Conservation (phyloP, 495 filamentous ascomycete species). For the Lichina pygmaea region DNA sequence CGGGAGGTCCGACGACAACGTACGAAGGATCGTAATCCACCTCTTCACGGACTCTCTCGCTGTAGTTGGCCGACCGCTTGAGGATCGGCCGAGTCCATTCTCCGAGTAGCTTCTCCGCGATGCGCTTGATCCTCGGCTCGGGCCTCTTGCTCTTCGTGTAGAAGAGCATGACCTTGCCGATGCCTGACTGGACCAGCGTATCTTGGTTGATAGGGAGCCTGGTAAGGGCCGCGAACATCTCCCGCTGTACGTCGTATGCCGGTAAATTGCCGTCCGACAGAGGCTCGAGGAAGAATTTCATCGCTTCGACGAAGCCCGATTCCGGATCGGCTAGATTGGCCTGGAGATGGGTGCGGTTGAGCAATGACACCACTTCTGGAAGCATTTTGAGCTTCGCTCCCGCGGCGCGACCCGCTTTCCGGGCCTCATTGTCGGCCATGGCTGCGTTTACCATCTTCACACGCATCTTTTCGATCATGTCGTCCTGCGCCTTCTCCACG, state of each 20-base stretch:
- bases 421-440: constrained; percentile 54
- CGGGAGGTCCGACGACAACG: constrained; percentile 1
- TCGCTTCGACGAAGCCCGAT: constrained; percentile 77
- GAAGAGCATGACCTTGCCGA: constrained; percentile 87
- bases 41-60: constrained; percentile 36
- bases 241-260: constrained; percentile 88
- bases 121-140: constrained; percentile 67
- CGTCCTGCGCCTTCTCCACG: constrained; percentile 66
- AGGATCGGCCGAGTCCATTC: constrained; percentile 96
- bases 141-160: constrained; percentile 86
- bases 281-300: constrained; percentile 93
- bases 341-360: constrained; percentile 71
- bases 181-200: constrained; percentile 61
- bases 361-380: constrained; percentile 64
- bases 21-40: constrained; percentile 30
- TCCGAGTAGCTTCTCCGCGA: constrained; percentile 64
- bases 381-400: constrained; percentile 86
- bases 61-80: constrained; percentile 76
- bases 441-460: constrained; percentile 81
- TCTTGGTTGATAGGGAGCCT: constrained; percentile 77
- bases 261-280: constrained; percentile 77
- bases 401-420: constrained; percentile 50
- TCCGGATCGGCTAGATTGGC: constrained; percentile 69
- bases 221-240: constrained; percentile 57
- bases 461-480: constrained; percentile 68